Evolutionary conservation across 768 basidiomycete genomes (phyloP).

Genomic region (Phaffia australis): DNA sequence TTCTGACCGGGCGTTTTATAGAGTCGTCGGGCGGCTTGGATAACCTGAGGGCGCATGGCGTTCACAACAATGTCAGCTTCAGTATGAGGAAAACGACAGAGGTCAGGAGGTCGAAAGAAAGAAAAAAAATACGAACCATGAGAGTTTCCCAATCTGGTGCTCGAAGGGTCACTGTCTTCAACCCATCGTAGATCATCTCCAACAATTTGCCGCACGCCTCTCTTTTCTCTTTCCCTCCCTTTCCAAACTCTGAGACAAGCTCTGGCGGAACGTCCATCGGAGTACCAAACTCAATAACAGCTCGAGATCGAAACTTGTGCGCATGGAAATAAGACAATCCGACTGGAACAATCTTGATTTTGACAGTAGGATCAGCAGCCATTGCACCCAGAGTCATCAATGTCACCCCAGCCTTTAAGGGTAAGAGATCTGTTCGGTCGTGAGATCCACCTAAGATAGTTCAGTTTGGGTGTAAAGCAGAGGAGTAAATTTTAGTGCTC

Average conservation of each 20-base stretch:
- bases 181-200: conserved; percentile 77
- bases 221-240: conserved; percentile 75
- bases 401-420: conserved; percentile 92
- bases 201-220: conserved; percentile 82
- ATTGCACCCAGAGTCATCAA: conserved; percentile 98
- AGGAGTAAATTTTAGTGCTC: background rate
- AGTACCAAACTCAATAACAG: conserved; percentile 90
- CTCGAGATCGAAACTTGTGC: conserved; percentile 81
- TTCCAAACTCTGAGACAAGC: conserved; percentile 76
- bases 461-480: conserved; percentile 15
- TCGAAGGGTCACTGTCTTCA: conserved; percentile 91
- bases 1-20: conserved; percentile 93
- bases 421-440: conserved; percentile 89
- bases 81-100: background rate
- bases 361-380: conserved; percentile 73
- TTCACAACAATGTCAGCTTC: background rate
- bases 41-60: conserved; percentile 48
- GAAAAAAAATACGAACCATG: conserved; percentile 55
- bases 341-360: conserved; percentile 72
- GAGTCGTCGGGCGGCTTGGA: conserved; percentile 84
- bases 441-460: conserved; percentile 73
- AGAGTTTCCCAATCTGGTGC: conserved; percentile 96
- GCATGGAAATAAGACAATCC: conserved; percentile 61
- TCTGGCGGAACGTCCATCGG: conserved; percentile 86
- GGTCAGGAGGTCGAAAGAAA: background rate